Conservation (phyloP, 2,329 filamentous ascomycete genomes). For the Phaeophleospora eucalypticola region DNA sequence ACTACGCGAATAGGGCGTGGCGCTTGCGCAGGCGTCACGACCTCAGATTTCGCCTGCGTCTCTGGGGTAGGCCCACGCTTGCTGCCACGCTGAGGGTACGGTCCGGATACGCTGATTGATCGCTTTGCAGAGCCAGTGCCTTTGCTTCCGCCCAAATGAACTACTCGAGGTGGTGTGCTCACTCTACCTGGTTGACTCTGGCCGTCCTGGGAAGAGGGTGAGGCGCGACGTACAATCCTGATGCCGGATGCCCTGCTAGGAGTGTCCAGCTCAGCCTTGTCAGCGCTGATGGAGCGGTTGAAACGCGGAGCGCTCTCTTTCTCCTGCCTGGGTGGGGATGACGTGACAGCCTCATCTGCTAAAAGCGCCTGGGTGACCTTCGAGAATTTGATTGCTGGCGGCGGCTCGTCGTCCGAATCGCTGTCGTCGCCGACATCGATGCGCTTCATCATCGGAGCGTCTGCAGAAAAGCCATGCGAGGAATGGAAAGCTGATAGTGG, state of each 20-base stretch:
- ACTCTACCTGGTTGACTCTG: constrained; percentile 18
- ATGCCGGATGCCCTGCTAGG: constrained; percentile 34
- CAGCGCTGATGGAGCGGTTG: constrained; percentile 26
- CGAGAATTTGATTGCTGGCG: constrained; percentile 85
- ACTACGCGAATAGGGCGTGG: constrained; percentile 28
- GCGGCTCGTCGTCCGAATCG: constrained; percentile 83
- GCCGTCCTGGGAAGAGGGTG: constrained; percentile 25
- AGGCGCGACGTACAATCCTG: constrained; percentile 34
- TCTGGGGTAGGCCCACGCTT: constrained; percentile 33
- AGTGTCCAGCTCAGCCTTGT: constrained; percentile 30
- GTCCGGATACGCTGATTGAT: constrained; percentile 31
- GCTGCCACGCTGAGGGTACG: constrained; percentile 28
- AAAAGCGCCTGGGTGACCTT: constrained; percentile 85
- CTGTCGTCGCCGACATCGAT: constrained; percentile 73
- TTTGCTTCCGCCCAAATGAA: constrained; percentile 29
- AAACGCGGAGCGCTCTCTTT: constrained; percentile 28
- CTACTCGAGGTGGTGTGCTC: constrained; percentile 34
- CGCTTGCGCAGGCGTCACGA: constrained; percentile 37
- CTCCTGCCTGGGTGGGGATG: constrained; percentile 49
- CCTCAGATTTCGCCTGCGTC: constrained; percentile 22
- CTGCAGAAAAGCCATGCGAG: constrained; percentile 43
- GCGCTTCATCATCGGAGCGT: constrained; percentile 45
- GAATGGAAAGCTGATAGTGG: constrained; percentile 43
- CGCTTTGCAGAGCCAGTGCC: constrained; percentile 30
- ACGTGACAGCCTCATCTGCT: constrained; percentile 56